Conservation (phyloP, 169 alveolate genomes). For the Cryptosporidium parvum region DNA sequence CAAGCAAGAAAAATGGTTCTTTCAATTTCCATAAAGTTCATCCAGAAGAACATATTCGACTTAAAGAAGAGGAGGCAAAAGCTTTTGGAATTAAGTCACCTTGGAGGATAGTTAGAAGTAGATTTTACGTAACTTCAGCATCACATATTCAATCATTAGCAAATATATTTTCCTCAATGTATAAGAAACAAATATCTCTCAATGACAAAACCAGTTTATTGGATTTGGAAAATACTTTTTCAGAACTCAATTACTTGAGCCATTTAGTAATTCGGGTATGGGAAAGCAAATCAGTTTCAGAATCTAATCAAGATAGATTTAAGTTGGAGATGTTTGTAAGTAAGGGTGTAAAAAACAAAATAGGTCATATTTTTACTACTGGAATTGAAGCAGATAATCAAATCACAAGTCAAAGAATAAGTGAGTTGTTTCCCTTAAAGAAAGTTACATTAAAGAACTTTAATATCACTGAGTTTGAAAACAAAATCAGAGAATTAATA, state of each 20-base stretch:
- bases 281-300: constrained; percentile 80
- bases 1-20: not conserved
- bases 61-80: constrained; percentile 87
- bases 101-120: constrained; percentile 89
- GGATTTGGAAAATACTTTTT: constrained; percentile 78
- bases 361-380: not conserved
- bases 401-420: not conserved
- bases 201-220: constrained; percentile 78
- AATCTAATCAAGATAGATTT: constrained; percentile 49
- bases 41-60: constrained; percentile 84
- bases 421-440: constrained; percentile 15
- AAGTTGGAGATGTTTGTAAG: constrained; percentile 86
- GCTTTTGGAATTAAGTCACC: constrained; percentile 87
- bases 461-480: constrained; percentile 30
- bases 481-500: not conserved
- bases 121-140: constrained; percentile 91
- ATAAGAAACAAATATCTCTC: constrained; percentile 68
- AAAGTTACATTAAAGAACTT: constrained; percentile 1
- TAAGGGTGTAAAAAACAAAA: constrained; percentile 86
- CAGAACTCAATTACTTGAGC: constrained; percentile 86
- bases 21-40: constrained; percentile 27
- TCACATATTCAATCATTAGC: constrained; percentile 86
- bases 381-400: not conserved
- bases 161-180: constrained; percentile 77
- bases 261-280: constrained; percentile 88